Evolutionary conservation across 2,329 filamentous ascomycete genomes (phyloP).

Genomic region (Fusarium sp.): DNA sequence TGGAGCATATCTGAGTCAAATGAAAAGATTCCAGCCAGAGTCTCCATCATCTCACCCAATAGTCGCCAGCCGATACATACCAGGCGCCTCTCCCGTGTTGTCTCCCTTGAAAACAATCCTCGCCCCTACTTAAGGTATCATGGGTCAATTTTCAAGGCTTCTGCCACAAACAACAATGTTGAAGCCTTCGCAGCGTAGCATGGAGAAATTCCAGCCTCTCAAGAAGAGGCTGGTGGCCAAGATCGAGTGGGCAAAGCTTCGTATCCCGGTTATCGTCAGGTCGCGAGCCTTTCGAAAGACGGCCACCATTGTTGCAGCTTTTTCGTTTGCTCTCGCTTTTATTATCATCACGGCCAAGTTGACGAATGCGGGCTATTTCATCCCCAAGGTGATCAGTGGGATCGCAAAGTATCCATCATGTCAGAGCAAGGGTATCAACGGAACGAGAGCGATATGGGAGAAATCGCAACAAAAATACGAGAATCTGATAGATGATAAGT

Average conservation of each 20-base stretch:
- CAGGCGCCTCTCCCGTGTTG: conserved; percentile 24
- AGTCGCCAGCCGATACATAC: conserved; percentile 13
- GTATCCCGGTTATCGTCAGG: conserved; percentile 27
- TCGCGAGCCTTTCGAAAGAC: conserved; percentile 41
- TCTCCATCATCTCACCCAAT: conserved; percentile 4
- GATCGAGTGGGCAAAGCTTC: conserved; percentile 23
- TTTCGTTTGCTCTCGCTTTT: conserved; percentile 27
- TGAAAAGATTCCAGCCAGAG: conserved; percentile 12
- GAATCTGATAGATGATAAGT: conserved; percentile 50
- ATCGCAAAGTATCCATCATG: conserved; percentile 41
- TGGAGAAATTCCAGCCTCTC: conserved; percentile 28
- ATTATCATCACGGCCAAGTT: conserved; percentile 37
- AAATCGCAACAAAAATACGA: conserved; percentile 46
- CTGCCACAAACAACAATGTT: conserved; percentile 30
- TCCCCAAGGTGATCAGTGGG: conserved; percentile 36
- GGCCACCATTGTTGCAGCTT: conserved; percentile 22
- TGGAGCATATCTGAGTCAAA: conserved; percentile 11
- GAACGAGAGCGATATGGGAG: conserved; percentile 40
- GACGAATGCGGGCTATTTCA: conserved; percentile 35
- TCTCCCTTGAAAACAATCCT: conserved; percentile 19
- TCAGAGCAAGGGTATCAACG: conserved; percentile 31
- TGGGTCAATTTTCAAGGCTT: conserved; percentile 1
- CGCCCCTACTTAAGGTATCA: conserved; percentile 22
- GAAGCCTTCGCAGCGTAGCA: conserved; percentile 26
- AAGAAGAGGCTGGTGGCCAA: conserved; percentile 19